Evolutionary conservation across 1,139 yeast genomes (phyloP), one percentile per base, ranked within the genome.

Genomic region (Taphrina pruni): DNA sequence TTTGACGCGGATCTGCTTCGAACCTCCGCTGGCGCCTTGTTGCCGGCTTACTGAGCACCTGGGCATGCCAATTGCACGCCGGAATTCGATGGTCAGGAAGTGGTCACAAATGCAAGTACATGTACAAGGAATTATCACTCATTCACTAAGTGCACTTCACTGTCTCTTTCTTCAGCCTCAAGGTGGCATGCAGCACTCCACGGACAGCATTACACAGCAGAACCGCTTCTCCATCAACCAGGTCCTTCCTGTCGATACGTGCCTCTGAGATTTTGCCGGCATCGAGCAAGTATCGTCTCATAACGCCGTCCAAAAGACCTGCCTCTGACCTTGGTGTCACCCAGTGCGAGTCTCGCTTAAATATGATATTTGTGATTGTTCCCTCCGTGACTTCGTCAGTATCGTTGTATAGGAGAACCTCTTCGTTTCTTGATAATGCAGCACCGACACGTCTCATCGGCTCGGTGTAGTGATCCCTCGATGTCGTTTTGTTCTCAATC

Each of bases 251-350:
- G 4, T 75, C 74, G 0, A 92, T 78, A 0, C 78, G 76, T 11
- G 82, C 86, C 75, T 90, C 97, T 65, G 81, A 81, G 0, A 93
- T 79, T 54, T 81, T 75, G 1, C 84, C 84, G 62, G 85, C 84
- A 20, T 83, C 79, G 21, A 94, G 76, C 62, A 94, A 78, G 76
- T 83, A 84, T 72, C 87, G 87, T 73, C 98, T 82, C 75, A 87
- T 85, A 0, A 89, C 94, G 8, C 98, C 98, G 78, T 93, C 88
- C 66, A 93, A 81, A 75, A 97, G 90, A 0, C 98, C 99, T 12
- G 87, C 80, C 1, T 86, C 81, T 54, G 92, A 79, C 38, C 83
- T 81, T 0, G 99, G 99, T 0, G 98, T 94, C 2, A 87, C 79
- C 95, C 97, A 94, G 48, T 77, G 77, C 55, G 83, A 85, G 62